Base-by-base conservation (phyloP, 139 green algal genomes). In the Trebouxia sp. region DNA sequence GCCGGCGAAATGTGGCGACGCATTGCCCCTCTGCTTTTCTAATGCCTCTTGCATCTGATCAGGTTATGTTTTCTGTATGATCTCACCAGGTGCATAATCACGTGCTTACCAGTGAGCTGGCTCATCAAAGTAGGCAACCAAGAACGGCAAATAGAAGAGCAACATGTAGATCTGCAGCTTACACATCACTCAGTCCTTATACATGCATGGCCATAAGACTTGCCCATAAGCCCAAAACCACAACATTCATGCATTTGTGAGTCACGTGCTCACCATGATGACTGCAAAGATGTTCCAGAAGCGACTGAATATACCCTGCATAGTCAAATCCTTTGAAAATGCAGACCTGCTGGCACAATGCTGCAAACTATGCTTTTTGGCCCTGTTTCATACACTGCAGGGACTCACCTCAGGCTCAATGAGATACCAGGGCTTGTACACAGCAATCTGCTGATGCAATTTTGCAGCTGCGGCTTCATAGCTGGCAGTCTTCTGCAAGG, bases 201-300 rank as follows among this genome's bases (percentile, higher is more conserved):
- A 35, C 65, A n/a, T 1, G 35, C 35, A 75, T n/a, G n/a, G n/a
- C n/a, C n/a, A n/a, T n/a, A n/a, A n/a, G n/a, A n/a, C n/a, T n/a
- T n/a, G n/a, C n/a, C n/a, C n/a, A n/a, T n/a, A n/a, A n/a, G n/a
- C n/a, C n/a, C n/a, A n/a, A n/a, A n/a, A n/a, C n/a, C n/a, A n/a
- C n/a, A n/a, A n/a, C n/a, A n/a, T n/a, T n/a, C n/a, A n/a, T n/a
- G n/a, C n/a, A n/a, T n/a, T n/a, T 35, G 8, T 37, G 6, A 2
- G 5, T 24, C 20, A 10, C 24, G 12, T 17, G 32, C 35, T 20
- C 7, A 75, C 65, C 41, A 78, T 11, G 42, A 78, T 55, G 24
- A 78, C 69, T 78, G 69, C 69, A 78, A 58, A 78, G 15, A 53
- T 17, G n/a, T 78, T 56, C 69, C 69, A 78, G 69, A 78, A 20